phyloP scores from a whole-genome alignment of 2,329 filamentous ascomycete genomes.

The Aschersonia sp. region DNA sequence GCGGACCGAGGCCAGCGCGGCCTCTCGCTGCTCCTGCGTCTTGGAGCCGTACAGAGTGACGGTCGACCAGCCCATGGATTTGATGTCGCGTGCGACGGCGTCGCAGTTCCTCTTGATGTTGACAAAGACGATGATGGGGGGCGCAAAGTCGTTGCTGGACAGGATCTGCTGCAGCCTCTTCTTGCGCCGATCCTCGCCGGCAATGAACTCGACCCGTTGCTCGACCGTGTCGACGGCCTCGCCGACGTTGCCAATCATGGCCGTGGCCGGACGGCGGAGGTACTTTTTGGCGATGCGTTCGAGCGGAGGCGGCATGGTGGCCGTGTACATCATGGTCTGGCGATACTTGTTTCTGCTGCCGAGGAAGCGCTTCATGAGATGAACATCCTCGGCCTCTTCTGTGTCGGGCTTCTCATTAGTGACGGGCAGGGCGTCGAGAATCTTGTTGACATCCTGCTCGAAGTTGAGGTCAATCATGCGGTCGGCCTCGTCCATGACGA shows the following conservation, averaged over 20 bases:
- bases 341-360: constrained; percentile 68
- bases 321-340: constrained; percentile 99
- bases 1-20: constrained; percentile 73
- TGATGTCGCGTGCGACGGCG: constrained; percentile 84
- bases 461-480: constrained; percentile 98
- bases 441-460: constrained; percentile 94
- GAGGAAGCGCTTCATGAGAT: constrained; percentile 70
- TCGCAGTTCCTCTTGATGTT: constrained; percentile 99
- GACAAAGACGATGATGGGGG: constrained; percentile 97
- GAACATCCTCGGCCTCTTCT: constrained; percentile 75
- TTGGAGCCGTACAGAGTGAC: constrained; percentile 93
- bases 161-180: constrained; percentile 90
- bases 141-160: constrained; percentile 59
- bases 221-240: constrained; percentile 97
- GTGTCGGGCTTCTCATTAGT: constrained; percentile 90
- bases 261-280: constrained; percentile 78
- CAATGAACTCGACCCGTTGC: constrained; percentile 84
- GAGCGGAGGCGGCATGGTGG: constrained; percentile 86
- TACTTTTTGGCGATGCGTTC: constrained; percentile 98
- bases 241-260: constrained; percentile 85
- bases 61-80: constrained; percentile 77
- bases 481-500: constrained; percentile 99
- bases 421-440: constrained; percentile 84
- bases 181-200: constrained; percentile 90
- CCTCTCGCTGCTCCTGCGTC: constrained; percentile 94